Conservation (phyloP, 257 asterid species). For the Solanum sejunctum region DNA sequence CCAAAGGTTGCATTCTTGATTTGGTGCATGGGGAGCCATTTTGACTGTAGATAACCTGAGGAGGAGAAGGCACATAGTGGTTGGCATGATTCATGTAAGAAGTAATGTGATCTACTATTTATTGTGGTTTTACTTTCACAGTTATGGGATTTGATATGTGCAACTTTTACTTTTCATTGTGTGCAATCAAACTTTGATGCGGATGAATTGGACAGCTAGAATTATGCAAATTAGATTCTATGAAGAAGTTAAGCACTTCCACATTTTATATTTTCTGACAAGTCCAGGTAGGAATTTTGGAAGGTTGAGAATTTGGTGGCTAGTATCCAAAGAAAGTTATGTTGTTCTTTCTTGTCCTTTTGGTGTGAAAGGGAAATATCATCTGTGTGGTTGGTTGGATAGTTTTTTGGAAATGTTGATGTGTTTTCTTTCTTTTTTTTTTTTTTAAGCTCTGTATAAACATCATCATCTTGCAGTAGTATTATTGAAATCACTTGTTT, state of each 20-base stretch:
- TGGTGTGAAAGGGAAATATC: too few species aligned
- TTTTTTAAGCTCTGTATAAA: too few species aligned
- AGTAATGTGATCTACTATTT: not conserved
- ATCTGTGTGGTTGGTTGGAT: too few species aligned
- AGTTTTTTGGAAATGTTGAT: too few species aligned
- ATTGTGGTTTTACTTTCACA: not conserved
- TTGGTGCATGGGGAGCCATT: not conserved
- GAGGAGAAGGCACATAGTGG: not conserved
- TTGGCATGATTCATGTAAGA: not conserved
- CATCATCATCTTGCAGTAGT: too few species aligned
- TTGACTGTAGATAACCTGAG: not conserved
- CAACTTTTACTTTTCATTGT: not conserved
- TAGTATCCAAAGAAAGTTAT: too few species aligned
- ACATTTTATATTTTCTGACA: not conserved
- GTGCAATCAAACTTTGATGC: not conserved
- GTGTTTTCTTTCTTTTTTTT: too few species aligned
- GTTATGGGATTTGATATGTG: not conserved
- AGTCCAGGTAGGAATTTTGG: not conserved
- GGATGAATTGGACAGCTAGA: not conserved
- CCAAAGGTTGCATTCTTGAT: not conserved
- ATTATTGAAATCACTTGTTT: not conserved
- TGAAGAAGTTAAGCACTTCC: not conserved
- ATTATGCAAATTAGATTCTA: not conserved
- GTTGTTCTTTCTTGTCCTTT: too few species aligned
- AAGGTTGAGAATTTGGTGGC: too few species aligned